Conservation (phyloP, 306 rosid genomes). For the Urtica urens region DNA sequence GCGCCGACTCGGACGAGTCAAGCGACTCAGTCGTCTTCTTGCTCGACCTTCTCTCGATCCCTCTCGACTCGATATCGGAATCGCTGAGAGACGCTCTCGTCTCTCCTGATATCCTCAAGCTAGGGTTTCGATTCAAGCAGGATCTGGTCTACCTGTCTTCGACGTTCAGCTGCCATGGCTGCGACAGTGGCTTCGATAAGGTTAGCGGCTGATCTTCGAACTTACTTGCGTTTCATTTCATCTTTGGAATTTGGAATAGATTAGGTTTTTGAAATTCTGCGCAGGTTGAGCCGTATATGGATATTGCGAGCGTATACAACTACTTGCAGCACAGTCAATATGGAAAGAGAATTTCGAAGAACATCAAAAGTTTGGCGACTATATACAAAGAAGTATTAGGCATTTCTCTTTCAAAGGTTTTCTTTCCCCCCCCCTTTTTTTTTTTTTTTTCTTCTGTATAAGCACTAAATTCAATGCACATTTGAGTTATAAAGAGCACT, state of each 20-base stretch:
- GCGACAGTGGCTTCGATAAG: slow-evolving; percentile 51
- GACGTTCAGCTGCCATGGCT: slow-evolving; percentile 55
- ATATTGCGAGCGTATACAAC: slow-evolving; percentile 52
- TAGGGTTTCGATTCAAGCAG: slow-evolving; percentile 84
- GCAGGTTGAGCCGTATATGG: slow-evolving; percentile 82
- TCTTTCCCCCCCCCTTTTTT: no score
- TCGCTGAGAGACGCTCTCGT: slow-evolving; percentile 36
- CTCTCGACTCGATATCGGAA: slow-evolving; percentile 49
- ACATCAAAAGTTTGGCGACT: slow-evolving; percentile 61
- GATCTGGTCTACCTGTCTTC: slow-evolving; percentile 65
- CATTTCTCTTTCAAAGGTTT: slow-evolving; percentile 73
- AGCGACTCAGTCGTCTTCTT: slow-evolving; percentile 43
- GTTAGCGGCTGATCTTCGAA: no score
- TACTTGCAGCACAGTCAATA: slow-evolving; percentile 47
- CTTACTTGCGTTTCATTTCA: no score
- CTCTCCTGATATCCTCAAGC: slow-evolving; percentile 55
- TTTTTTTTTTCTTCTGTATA: neutral
- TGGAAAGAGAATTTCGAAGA: slow-evolving; percentile 49
- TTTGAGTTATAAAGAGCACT: neutral
- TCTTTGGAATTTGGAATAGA: no score
- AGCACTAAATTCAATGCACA: neutral
- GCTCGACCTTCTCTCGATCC: slow-evolving; percentile 49
- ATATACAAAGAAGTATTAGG: slow-evolving; percentile 67
- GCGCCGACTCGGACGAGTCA: slow-evolving; percentile 26
- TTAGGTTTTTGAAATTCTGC: neutral